Conservation (phyloP, 2,329 filamentous ascomycete species). For the Fusarium ramigenum region DNA sequence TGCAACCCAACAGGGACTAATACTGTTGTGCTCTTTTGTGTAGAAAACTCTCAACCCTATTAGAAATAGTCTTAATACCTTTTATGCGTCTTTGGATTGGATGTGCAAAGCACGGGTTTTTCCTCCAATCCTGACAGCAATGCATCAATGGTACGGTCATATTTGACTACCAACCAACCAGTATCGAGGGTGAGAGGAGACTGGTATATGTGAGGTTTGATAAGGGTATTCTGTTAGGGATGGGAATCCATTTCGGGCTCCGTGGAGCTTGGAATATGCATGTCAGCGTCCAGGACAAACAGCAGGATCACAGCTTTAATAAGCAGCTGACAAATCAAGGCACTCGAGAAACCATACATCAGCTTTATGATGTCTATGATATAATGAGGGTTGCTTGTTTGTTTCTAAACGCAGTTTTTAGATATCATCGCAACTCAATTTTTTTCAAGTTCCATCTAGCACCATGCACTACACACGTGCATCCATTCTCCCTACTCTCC, state of each 20-base stretch:
- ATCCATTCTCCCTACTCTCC: neutral
- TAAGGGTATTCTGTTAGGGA: neutral
- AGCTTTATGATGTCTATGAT: neutral
- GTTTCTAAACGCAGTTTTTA: neutral
- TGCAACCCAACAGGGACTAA: too few species aligned
- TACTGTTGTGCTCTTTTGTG: too few species aligned
- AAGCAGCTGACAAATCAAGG: neutral
- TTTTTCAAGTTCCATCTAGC: neutral
- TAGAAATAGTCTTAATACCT: too few species aligned
- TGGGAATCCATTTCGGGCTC: neutral
- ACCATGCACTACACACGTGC: neutral
- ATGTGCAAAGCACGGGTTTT: too few species aligned
- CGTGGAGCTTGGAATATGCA: neutral
- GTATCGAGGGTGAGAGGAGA: too few species aligned
- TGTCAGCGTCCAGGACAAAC: neutral
- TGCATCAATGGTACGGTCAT: too few species aligned
- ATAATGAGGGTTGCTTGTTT: neutral
- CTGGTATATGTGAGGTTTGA: too few species aligned
- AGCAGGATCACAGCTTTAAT: neutral
- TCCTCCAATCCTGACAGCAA: too few species aligned
- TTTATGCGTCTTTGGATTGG: too few species aligned
- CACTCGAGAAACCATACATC: accelerated
- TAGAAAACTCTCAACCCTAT: too few species aligned
- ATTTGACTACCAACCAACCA: too few species aligned
- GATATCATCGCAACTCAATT: neutral